These are phyloP conservation scores for Starmerella apis DNA, from an alignment of 805 yeast genomes.

Conservation along the genomic window DNA sequence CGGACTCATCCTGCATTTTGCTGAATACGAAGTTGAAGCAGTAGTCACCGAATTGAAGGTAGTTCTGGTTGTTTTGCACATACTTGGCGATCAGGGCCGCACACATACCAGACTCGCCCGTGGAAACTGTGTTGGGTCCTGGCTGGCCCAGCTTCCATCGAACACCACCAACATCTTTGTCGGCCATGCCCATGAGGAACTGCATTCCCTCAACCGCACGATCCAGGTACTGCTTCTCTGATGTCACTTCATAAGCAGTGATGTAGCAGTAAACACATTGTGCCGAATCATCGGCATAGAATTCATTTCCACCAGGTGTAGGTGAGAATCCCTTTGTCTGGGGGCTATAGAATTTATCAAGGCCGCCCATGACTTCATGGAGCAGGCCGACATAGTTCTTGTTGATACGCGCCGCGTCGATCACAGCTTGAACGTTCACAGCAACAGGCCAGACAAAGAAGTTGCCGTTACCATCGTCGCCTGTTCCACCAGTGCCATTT, in stretches of 20 bases:
- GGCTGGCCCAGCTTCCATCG: constrained; percentile 54
- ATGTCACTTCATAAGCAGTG: constrained; percentile 59
- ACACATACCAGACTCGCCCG: constrained; percentile 56
- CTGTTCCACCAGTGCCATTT: constrained; percentile 32
- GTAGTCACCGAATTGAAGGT: constrained; percentile 48
- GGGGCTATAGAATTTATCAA: constrained; percentile 44
- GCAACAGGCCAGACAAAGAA: constrained; percentile 60
- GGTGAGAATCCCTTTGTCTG: constrained; percentile 52
- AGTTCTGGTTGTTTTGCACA: constrained; percentile 35
- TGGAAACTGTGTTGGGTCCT: constrained; percentile 55
- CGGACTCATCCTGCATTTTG: constrained; percentile 45
- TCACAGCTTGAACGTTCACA: constrained; percentile 55
- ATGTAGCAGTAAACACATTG: constrained; percentile 57
- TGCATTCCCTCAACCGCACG: constrained; percentile 48
- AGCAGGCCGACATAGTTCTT: constrained; percentile 45
- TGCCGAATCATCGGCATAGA: constrained; percentile 67
- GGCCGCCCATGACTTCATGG: constrained; percentile 42
- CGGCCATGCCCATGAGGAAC: constrained; percentile 53
- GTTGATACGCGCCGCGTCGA: constrained; percentile 48
- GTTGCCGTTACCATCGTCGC: constrained; percentile 41
- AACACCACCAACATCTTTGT: constrained; percentile 49
- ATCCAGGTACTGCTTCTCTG: constrained; percentile 43
- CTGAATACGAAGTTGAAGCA: constrained; percentile 50
- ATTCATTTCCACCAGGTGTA: constrained; percentile 50
- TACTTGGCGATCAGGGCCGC: constrained; percentile 47